Conservation (phyloP, 768 basidiomycete species). For the Tephrocybe sp. region DNA sequence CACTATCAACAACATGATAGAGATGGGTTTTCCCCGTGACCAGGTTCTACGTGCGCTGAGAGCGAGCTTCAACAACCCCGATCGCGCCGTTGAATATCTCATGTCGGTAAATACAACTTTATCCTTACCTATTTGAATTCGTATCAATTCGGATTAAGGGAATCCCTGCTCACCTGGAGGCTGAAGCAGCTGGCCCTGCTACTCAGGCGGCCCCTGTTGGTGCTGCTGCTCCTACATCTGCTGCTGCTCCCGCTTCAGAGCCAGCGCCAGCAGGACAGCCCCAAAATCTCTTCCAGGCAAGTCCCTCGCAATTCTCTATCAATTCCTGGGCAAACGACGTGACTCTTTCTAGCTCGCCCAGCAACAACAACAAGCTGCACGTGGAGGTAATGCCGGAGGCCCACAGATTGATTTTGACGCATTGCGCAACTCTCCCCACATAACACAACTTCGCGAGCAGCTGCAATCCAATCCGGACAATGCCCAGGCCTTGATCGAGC, state of each 20-base stretch:
- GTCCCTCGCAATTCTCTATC: slow-evolving; percentile 13
- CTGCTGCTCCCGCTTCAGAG: slow-evolving; percentile 25
- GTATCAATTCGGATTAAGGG: slow-evolving; percentile 50
- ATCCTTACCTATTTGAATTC: slow-evolving; percentile 5
- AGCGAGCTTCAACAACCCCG: slow-evolving; percentile 96
- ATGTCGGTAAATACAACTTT: slow-evolving; percentile 63
- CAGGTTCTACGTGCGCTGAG: slow-evolving; percentile 82
- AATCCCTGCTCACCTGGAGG: slow-evolving; percentile 69
- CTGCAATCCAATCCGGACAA: slow-evolving; percentile 74
- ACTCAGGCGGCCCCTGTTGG: slow-evolving; percentile 34
- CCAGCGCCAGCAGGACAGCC: slow-evolving; percentile 44
- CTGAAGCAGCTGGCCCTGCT: slow-evolving; percentile 39
- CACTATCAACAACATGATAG: slow-evolving; percentile 79
- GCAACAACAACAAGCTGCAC: slow-evolving; percentile 57
- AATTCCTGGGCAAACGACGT: not conserved
- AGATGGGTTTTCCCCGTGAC: slow-evolving; percentile 92
- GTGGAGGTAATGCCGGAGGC: slow-evolving; percentile 31
- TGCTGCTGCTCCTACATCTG: slow-evolving; percentile 35
- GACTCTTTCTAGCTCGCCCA: slow-evolving; percentile 57
- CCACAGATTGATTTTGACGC: slow-evolving; percentile 42
- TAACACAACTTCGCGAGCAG: slow-evolving; percentile 71
- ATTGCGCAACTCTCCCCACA: slow-evolving; percentile 60
- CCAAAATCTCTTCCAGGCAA: slow-evolving; percentile 86
- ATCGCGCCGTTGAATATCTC: slow-evolving; percentile 97
- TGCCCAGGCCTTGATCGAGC: slow-evolving; percentile 80